phyloP scores from a whole-genome alignment of 1,139 yeast genomes.

The Magnusiomyces magnusii region DNA sequence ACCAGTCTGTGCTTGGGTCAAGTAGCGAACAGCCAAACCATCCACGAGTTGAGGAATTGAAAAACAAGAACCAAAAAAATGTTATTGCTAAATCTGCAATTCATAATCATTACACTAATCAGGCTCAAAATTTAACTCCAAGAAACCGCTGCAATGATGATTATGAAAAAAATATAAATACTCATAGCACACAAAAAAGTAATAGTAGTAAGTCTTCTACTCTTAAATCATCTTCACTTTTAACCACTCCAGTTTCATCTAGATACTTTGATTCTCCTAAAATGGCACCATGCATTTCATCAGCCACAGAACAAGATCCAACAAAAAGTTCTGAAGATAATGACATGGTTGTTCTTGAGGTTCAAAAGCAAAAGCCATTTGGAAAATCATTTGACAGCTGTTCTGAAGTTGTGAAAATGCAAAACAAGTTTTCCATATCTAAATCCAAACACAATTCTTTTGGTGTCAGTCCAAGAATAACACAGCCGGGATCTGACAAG shows the following conservation, averaged over 20 bases:
- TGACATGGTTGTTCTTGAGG: background rate
- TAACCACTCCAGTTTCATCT: background rate
- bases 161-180: too few relatives aligned
- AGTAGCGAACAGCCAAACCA: background rate
- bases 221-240: too few relatives aligned
- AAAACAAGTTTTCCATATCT: background rate
- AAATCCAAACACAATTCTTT: background rate
- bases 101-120: too few relatives aligned
- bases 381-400: background rate
- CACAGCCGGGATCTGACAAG: slow-evolving; percentile 6
- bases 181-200: background rate
- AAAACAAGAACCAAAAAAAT: too few relatives aligned
- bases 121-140: background rate
- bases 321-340: slow-evolving; percentile 1
- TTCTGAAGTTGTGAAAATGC: background rate
- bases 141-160: background rate
- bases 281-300: background rate
- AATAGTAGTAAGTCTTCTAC: too few relatives aligned
- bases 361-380: slow-evolving; percentile 8
- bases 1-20: background rate
- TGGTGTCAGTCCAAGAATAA: background rate
- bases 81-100: too few relatives aligned
- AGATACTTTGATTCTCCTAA: background rate
- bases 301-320: background rate
- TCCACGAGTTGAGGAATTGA: too few relatives aligned